Conservation (phyloP, 2,329 filamentous ascomycete genomes). For the Mycosphaerella arachidis region DNA sequence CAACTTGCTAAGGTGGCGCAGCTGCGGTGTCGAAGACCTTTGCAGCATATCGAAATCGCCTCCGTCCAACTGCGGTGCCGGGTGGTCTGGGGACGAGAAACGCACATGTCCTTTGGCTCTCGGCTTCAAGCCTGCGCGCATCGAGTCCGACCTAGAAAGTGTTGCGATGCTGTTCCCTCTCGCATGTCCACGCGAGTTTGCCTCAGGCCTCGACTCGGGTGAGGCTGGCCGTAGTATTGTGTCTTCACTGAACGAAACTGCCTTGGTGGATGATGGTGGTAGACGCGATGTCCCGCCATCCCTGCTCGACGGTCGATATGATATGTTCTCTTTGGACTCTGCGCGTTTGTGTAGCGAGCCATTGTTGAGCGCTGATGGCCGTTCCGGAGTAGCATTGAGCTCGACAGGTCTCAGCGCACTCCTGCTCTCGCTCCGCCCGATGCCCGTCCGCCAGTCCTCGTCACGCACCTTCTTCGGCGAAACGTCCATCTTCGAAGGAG, state of each 20-base stretch:
- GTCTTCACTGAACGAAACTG: constrained; percentile 21
- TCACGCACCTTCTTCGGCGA: constrained; percentile 30
- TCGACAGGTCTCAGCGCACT: constrained; percentile 28
- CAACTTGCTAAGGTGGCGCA: constrained; percentile 83
- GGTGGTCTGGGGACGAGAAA: constrained; percentile 28
- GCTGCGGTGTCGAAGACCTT: constrained; percentile 82
- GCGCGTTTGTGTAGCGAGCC: constrained; percentile 17
- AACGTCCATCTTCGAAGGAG: constrained; percentile 27
- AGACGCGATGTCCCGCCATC: constrained; percentile 18
- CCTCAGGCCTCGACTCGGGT: constrained; percentile 19
- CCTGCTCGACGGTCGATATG: constrained; percentile 19
- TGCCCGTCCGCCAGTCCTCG: constrained; percentile 30
- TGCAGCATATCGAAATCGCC: constrained; percentile 73
- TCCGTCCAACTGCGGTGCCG: constrained; percentile 31
- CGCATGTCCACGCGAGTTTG: constrained; percentile 4
- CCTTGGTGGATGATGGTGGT: constrained; percentile 23
- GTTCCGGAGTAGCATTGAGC: constrained; percentile 26
- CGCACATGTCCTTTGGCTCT: constrained; percentile 30
- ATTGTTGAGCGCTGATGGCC: constrained; percentile 9
- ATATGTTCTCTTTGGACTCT: constrained; percentile 29
- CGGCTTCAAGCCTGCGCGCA: constrained; percentile 33
- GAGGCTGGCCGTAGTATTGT: constrained; percentile 21
- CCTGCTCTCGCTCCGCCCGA: constrained; percentile 29
- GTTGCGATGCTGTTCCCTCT: constrained; percentile 31
- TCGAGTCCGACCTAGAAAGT: constrained; percentile 35